Percentiles rank a stretch among this genome's conserved stretches.
Evolutionary conservation across 176 grass and related monocot genomes (phyloP).

Genomic region (Juncus effusus): DNA sequence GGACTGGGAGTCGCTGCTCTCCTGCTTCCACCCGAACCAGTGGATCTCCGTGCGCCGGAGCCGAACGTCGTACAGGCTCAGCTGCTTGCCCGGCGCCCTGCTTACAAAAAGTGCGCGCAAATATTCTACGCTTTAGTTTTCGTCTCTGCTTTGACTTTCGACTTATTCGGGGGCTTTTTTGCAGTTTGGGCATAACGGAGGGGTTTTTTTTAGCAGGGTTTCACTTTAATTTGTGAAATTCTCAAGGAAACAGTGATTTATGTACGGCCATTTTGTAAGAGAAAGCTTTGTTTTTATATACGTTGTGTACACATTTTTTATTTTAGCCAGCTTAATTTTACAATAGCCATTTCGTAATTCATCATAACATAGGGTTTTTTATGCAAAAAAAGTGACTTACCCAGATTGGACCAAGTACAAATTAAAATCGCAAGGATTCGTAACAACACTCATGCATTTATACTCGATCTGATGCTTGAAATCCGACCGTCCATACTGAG

Average conservation of each 20-base stretch:
- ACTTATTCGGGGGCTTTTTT: no score
- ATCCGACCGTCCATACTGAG: constrained; percentile 60
- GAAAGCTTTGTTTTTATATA: no score
- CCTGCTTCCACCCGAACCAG: constrained; percentile 85
- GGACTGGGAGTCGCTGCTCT: constrained; percentile 85
- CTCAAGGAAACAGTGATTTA: no score
- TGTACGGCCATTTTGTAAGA: no score
- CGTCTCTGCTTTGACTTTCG: background rate
- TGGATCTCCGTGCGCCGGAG: constrained; percentile 79
- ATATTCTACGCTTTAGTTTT: constrained; percentile 9
- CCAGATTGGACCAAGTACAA: constrained; percentile 93
- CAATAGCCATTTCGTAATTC: no score
- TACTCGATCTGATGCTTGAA: constrained; percentile 75
- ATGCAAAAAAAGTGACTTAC: constrained; percentile 42
- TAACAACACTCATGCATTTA: constrained; percentile 91
- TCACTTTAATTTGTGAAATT: no score
- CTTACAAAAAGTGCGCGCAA: background rate
- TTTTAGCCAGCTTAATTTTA: no score
- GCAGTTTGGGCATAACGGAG: no score
- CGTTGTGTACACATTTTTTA: no score
- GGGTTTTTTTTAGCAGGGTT: no score
- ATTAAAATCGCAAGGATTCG: constrained; percentile 87
- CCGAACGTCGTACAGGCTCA: constrained; percentile 75
- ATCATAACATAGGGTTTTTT: no score
- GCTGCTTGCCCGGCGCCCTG: constrained; percentile 69